phyloP scores from a whole-genome alignment of 768 basidiomycete species.

The Serendipita sp. region DNA sequence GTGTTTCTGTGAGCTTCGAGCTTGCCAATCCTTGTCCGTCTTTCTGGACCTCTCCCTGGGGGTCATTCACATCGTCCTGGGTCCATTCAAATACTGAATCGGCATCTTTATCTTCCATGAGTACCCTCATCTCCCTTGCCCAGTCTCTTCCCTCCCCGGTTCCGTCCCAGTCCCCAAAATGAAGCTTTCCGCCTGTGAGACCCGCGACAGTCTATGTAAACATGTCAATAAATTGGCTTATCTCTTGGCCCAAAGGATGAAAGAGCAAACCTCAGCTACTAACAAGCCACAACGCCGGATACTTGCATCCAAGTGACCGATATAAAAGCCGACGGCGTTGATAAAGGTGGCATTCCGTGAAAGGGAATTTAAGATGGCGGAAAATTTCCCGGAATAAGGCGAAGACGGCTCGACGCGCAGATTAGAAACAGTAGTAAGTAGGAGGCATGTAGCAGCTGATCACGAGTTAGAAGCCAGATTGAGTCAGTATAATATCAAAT shows the following conservation, averaged over 20 bases:
- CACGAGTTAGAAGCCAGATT: constrained; percentile 34
- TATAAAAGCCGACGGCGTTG: constrained; percentile 51
- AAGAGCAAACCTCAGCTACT: constrained; percentile 50
- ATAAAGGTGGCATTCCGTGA: constrained; percentile 33
- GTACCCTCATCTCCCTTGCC: constrained; percentile 41
- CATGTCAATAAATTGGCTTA: background rate
- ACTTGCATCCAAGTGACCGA: constrained; percentile 56
- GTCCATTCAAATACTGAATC: constrained; percentile 12
- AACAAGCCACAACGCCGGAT: constrained; percentile 88
- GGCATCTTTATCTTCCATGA: constrained; percentile 12
- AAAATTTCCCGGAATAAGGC: background rate
- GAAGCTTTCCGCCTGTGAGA: constrained; percentile 43
- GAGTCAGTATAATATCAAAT: constrained; percentile 23
- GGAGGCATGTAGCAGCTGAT: constrained; percentile 28
- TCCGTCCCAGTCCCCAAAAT: constrained; percentile 77
- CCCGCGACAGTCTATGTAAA: constrained; percentile 28
- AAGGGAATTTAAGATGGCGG: constrained; percentile 16
- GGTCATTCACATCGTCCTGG: constrained; percentile 6
- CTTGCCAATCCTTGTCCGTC: too few species aligned
- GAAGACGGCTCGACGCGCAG: background rate
- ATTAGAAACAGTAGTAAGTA: constrained; percentile 25
- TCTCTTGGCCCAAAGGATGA: background rate
- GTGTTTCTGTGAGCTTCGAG: too few species aligned
- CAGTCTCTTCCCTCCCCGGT: constrained; percentile 47
- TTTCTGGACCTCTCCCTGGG: background rate